Evolutionary conservation across 2,329 filamentous ascomycete species (phyloP), one percentile per base, ranked within the genome.

Genomic region (Trichoderma atroviride): DNA sequence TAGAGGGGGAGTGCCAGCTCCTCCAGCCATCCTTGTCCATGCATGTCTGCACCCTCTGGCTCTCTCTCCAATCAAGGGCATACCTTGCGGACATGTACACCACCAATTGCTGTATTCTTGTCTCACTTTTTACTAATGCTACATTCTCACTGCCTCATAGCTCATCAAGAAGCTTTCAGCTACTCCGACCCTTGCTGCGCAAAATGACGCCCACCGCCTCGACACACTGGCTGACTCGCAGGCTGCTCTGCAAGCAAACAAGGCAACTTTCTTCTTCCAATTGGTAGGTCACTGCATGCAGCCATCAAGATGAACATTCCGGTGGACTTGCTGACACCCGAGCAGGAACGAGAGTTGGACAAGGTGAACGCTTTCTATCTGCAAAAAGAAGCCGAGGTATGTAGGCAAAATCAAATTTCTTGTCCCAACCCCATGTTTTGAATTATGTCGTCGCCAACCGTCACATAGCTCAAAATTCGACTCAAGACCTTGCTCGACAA

Each of bases 301-400:
- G 73, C 35, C 70, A 72, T 61, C 73, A 69, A 43, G 70, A 75
- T 76, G 74, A 74, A 76, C 50, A 75, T 76, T 33, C 71, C 74
- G 58, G 59, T 40, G 60, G 71, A 72, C 47, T 72, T 81, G 71
- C 82, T 87, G 71, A 87, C 75, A n/a, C 70, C 68, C 53, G 70
- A 73, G 71, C 79, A 97, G 94, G 96, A 99, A 86, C 91, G 96
- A 75, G 96, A 99, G 81, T 88, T 99, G 68, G 96, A 98, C 81
- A 99, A 98, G 80, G 96, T 99, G 81, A 99, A 99, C 81, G 93
- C 90, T 16, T 97, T 97, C 81, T 99, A 99, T 79, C 82, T 98
- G 43, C 96, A 98, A 79, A 99, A 99, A 79, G 96, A 99, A 82
- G 94, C 94, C 64, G 96, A 99, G 89, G 94, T 97, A 83, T 73